Evolutionary conservation across 768 basidiomycete species (phyloP).

Genomic region (Rubroboletus satanas): DNA sequence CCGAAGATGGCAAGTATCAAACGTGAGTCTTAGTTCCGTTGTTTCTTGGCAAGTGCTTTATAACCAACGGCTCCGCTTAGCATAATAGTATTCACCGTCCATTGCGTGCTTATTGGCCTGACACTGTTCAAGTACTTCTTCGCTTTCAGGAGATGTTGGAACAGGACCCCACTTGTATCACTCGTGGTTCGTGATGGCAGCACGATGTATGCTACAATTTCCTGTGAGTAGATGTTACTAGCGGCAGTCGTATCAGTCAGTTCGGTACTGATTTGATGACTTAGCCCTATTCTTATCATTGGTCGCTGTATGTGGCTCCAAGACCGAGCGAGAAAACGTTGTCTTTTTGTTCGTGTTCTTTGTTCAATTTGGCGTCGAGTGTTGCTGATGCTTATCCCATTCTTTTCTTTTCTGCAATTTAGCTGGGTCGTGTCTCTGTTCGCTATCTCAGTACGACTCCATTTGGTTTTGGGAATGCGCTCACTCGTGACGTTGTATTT

Average conservation of each 20-base stretch:
- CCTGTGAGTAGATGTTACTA: constrained; percentile 5
- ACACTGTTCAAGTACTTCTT: not conserved
- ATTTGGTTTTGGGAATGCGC: not conserved
- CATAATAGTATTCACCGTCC: constrained; percentile 6
- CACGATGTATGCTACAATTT: constrained; percentile 2
- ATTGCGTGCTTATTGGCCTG: constrained; percentile 10
- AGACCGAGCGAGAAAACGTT: not conserved
- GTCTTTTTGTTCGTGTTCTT: constrained; percentile 7
- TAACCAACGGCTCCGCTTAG: not conserved
- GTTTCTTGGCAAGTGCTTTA: not conserved
- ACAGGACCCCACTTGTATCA: constrained; percentile 18
- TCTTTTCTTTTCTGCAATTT: not conserved
- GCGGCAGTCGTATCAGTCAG: not conserved
- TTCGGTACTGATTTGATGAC: not conserved
- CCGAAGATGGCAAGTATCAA: not conserved
- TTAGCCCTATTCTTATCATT: constrained; percentile 5
- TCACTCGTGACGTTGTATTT: not conserved
- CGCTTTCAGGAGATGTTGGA: constrained; percentile 12
- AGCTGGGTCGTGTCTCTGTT: constrained; percentile 13
- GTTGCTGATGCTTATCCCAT: not conserved
- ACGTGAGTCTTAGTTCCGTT: not conserved
- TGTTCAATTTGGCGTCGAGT: not conserved
- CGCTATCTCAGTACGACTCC: constrained; percentile 10
- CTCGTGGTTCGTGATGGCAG: constrained; percentile 17
- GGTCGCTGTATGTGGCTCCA: not conserved